Evolutionary conservation across 2,329 filamentous ascomycete species (phyloP).

Genomic region (Diaporthe helianthi): DNA sequence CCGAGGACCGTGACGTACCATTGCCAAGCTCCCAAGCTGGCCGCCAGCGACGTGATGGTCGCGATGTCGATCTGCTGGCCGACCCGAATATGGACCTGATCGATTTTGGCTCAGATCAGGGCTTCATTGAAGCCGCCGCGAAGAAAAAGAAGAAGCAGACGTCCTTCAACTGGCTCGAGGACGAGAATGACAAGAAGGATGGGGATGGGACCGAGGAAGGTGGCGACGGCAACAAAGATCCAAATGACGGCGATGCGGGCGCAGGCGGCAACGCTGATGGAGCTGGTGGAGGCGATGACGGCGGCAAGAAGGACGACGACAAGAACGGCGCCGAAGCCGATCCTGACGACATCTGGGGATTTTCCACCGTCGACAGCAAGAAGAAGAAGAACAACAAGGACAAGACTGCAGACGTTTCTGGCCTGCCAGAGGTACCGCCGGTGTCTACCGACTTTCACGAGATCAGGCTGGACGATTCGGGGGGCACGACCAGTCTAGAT

Average conservation of each 20-base stretch:
- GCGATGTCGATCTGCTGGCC: constrained; percentile 48
- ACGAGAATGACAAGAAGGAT: constrained; percentile 53
- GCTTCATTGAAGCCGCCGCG: constrained; percentile 60
- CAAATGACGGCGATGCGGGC: constrained; percentile 44
- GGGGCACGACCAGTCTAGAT: constrained; percentile 50
- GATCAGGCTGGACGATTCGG: constrained; percentile 68
- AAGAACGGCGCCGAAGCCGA: constrained; percentile 40
- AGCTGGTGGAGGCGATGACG: constrained; percentile 49
- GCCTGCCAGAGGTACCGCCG: constrained; percentile 37
- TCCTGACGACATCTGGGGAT: constrained; percentile 60
- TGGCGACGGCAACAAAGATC: constrained; percentile 44
- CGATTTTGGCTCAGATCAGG: constrained; percentile 64
- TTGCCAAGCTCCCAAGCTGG: constrained; percentile 35
- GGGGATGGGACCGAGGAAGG: constrained; percentile 48
- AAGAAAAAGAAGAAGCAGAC: constrained; percentile 64
- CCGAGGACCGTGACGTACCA: constrained; percentile 37
- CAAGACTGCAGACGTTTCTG: constrained; percentile 37
- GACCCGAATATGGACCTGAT: constrained; percentile 57
- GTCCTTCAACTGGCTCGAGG: constrained; percentile 50
- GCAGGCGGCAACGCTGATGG: constrained; percentile 42
- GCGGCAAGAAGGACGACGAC: constrained; percentile 43
- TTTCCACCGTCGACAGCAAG: constrained; percentile 54
- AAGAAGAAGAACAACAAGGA: constrained; percentile 65
- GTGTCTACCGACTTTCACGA: constrained; percentile 64
- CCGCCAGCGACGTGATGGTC: constrained; percentile 18